Evolutionary conservation across 1,284 basidiomycete species (phyloP).

Genomic region (Psilocybe mexicana): DNA sequence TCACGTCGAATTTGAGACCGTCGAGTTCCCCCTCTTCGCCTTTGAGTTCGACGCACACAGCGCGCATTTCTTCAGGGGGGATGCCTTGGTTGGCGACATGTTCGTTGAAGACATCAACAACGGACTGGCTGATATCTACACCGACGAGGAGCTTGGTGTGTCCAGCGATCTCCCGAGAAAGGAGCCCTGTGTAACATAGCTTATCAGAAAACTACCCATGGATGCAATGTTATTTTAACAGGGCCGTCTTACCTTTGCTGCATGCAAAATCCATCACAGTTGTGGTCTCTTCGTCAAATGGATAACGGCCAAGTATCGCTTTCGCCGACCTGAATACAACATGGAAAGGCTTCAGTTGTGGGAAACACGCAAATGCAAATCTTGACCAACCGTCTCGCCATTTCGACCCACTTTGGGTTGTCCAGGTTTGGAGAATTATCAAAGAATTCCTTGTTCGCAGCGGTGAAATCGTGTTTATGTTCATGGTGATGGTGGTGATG

Average conservation of each 20-base stretch:
- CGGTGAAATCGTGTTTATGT: slow-evolving; percentile 10
- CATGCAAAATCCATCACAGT: slow-evolving; percentile 71
- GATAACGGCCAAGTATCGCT: slow-evolving; percentile 46
- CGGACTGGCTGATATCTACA: slow-evolving; percentile 66
- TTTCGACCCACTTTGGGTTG: slow-evolving; percentile 17
- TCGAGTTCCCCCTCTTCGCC: slow-evolving; percentile 47
- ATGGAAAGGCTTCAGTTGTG: background rate
- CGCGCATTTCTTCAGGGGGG: slow-evolving; percentile 57
- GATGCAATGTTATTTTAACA: background rate
- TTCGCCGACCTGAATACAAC: slow-evolving; percentile 32
- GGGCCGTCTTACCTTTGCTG: slow-evolving; percentile 50
- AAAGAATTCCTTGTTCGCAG: slow-evolving; percentile 24
- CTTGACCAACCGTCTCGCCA: slow-evolving; percentile 20
- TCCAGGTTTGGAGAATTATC: slow-evolving; percentile 9
- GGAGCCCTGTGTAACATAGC: slow-evolving; percentile 41
- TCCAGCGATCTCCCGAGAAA: slow-evolving; percentile 56
- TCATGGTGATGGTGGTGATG: slow-evolving; percentile 10
- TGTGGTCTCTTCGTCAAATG: slow-evolving; percentile 57
- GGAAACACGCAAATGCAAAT: background rate
- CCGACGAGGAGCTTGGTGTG: slow-evolving; percentile 61
- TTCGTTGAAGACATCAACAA: slow-evolving; percentile 66
- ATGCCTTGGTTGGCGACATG: slow-evolving; percentile 59
- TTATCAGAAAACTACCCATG: background rate
- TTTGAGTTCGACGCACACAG: slow-evolving; percentile 51
- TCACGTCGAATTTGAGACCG: slow-evolving; percentile 59